These are phyloP conservation scores for Solanum pinnatisectum DNA, from an alignment of 257 asterid species.

Conservation along the genomic window DNA sequence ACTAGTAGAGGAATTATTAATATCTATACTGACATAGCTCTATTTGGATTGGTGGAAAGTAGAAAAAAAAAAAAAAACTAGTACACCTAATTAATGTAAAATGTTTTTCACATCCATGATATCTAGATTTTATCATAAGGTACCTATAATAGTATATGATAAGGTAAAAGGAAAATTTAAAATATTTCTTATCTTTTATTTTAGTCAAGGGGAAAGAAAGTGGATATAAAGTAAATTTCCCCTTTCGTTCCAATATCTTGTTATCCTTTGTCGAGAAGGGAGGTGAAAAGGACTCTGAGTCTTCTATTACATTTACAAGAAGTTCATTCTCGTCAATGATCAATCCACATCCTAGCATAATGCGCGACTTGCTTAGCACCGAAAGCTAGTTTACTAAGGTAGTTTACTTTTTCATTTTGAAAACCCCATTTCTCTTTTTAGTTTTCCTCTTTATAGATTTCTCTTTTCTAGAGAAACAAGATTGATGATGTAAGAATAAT, in stretches of 20 bases:
- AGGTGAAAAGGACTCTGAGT: not conserved
- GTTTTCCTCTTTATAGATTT: not conserved
- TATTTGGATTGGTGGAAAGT: not conserved
- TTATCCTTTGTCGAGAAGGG: not conserved
- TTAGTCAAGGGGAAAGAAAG: not conserved
- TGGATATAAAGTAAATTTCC: not conserved
- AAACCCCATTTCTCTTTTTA: not conserved
- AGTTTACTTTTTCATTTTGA: no score
- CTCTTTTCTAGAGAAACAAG: not conserved
- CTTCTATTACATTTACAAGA: not conserved
- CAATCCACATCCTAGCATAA: not conserved
- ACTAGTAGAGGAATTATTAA: not conserved
- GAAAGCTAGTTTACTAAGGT: no score
- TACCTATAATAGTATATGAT: not conserved
- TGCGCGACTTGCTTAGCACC: not conserved
- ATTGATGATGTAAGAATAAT: not conserved
- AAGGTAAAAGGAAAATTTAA: not conserved
- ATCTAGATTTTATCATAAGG: not conserved
- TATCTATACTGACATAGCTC: not conserved
- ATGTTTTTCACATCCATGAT: not conserved
- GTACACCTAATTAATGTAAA: not conserved
- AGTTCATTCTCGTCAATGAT: not conserved
- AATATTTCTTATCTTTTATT: not conserved
- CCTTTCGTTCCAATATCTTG: not conserved
- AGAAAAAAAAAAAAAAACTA: not conserved